Evolutionary conservation across 2,329 filamentous ascomycete species (phyloP).

Genomic region (Ascochyta clinopodiicola): DNA sequence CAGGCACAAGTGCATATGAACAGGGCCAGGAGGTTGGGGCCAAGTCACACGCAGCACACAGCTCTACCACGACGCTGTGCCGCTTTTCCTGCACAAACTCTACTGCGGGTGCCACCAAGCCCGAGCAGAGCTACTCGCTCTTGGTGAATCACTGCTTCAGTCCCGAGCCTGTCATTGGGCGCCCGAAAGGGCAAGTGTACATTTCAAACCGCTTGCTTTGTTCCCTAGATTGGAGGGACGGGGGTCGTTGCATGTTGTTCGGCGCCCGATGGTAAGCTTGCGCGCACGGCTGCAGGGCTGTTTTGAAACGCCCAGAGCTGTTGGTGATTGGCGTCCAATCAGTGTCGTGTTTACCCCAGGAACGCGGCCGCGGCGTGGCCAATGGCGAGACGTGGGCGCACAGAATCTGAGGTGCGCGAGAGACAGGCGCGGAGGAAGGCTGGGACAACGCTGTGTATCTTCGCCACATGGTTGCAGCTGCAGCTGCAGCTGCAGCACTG

Average conservation of each 20-base stretch:
- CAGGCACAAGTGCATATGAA: constrained; percentile 2
- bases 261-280: constrained; percentile 21
- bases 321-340: constrained; percentile 27
- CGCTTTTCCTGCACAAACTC: constrained; percentile 11
- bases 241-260: constrained; percentile 17
- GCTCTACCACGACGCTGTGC: constrained; percentile 4
- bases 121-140: constrained; percentile 5
- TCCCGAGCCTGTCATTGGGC: constrained; percentile 12
- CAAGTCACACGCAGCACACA: constrained; percentile 8
- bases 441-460: constrained; percentile 15
- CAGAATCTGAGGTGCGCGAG: constrained; percentile 13
- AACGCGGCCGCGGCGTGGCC: constrained; percentile 13
- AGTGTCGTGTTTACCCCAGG: constrained; percentile 14
- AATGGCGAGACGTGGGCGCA: constrained; percentile 18
- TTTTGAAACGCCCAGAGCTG: constrained; percentile 33
- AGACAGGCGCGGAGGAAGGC: constrained; percentile 9
- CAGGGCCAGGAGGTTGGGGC: constrained; percentile 13
- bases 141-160: constrained; percentile 4
- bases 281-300: constrained; percentile 12
- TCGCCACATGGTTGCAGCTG: constrained; percentile 14
- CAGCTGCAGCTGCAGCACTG: constrained; percentile 3
- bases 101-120: constrained; percentile 11
- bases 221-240: constrained; percentile 15
- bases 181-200: constrained; percentile 1
- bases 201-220: constrained; percentile 12